phyloP scores from a whole-genome alignment of 2,329 filamentous ascomycete genomes.

The Pyrenochaeta sp. region DNA sequence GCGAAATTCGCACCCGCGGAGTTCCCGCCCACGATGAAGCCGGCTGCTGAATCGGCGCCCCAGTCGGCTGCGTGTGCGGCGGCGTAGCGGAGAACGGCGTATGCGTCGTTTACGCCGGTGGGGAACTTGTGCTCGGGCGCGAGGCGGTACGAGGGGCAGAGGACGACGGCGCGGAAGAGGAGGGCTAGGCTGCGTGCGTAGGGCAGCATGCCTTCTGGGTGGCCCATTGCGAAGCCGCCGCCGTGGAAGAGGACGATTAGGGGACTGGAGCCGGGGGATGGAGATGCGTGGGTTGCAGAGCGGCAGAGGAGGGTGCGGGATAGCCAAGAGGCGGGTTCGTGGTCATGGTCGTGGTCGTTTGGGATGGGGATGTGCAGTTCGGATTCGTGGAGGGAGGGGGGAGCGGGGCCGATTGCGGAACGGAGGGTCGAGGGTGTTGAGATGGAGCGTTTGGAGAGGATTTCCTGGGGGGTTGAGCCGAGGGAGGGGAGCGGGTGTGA shows the following conservation, averaged over 20 bases:
- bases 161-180: conserved; percentile 44
- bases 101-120: conserved; percentile 57
- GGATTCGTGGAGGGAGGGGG: not conserved
- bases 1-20: conserved; percentile 53
- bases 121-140: conserved; percentile 60
- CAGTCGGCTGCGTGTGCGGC: conserved; percentile 20
- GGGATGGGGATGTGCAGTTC: conserved; percentile 1
- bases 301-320: not conserved
- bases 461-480: not conserved
- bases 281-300: not conserved
- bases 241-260: conserved; percentile 9
- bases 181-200: conserved; percentile 4
- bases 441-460: not conserved
- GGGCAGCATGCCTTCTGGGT: conserved; percentile 1
- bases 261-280: conserved; percentile 1
- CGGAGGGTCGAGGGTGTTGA: not conserved
- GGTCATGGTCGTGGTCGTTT: too few species aligned
- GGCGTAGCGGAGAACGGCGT: conserved; percentile 52
- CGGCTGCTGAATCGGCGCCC: conserved; percentile 9
- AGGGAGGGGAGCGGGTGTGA: not conserved
- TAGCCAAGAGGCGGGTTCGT: not conserved
- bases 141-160: conserved; percentile 61
- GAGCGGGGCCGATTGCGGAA: not conserved
- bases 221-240: conserved; percentile 6
- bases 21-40: conserved; percentile 56